Percentiles rank a stretch among this genome's conserved stretches.
These are phyloP conservation scores for Tylopilus felleus DNA, from an alignment of 768 basidiomycete species.

Conservation along the genomic window DNA sequence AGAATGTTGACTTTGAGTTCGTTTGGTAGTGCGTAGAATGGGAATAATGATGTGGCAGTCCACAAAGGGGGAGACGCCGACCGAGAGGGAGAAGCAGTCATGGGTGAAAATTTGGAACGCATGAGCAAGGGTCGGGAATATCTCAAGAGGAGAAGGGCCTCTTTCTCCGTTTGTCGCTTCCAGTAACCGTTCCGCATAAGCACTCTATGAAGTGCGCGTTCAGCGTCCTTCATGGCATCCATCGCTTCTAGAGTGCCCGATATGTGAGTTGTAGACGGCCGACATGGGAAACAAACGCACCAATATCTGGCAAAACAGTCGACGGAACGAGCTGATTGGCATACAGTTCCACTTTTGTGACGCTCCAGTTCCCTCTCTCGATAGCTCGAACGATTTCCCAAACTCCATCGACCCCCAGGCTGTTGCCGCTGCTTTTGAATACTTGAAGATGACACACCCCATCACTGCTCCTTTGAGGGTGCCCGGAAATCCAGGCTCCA, in stretches of 20 bases:
- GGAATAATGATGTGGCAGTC: constrained; percentile 25
- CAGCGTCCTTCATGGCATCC: constrained; percentile 35
- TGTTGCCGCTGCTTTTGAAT: constrained; percentile 58
- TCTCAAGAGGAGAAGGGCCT: constrained; percentile 49
- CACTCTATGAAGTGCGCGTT: constrained; percentile 33
- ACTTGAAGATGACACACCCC: constrained; percentile 41
- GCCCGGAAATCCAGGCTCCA: constrained; percentile 47
- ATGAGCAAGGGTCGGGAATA: constrained; percentile 49
- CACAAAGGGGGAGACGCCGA: constrained; percentile 13
- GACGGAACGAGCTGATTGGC: constrained; percentile 36
- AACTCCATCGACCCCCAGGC: constrained; percentile 46
- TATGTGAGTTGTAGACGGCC: constrained; percentile 18
- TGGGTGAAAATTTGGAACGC: constrained; percentile 18
- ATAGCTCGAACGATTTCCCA: constrained; percentile 47
- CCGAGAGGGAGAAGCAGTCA: constrained; percentile 11
- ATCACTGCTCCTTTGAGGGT: constrained; percentile 3
- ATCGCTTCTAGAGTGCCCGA: constrained; percentile 16
- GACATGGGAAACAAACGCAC: constrained; percentile 1
- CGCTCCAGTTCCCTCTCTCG: constrained; percentile 45
- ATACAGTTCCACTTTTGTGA: constrained; percentile 49
- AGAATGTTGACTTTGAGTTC: constrained; percentile 59
- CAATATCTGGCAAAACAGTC: neutral
- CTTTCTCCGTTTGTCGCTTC: constrained; percentile 41
- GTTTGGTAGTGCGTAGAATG: constrained; percentile 46
- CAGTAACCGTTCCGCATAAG: constrained; percentile 49